Evolutionary conservation across 2,329 filamentous ascomycete species (phyloP).

Genomic region (Aspergillus carbonarius): DNA sequence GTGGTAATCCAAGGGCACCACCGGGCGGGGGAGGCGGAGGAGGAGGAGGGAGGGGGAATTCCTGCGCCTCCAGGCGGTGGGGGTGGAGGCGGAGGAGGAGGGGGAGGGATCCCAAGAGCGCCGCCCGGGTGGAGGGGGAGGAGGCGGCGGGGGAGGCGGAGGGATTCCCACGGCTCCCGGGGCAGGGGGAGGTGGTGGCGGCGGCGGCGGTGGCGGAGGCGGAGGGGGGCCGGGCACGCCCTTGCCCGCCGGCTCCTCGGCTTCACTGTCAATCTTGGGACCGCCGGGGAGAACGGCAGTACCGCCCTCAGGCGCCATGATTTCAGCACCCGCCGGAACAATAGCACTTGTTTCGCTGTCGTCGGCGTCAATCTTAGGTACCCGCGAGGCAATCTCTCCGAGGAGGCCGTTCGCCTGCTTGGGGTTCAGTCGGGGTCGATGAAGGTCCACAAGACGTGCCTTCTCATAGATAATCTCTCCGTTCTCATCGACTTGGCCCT

Average conservation of each 20-base stretch:
- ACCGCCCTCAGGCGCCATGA: slow-evolving; percentile 59
- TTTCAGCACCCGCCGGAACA: slow-evolving; percentile 63
- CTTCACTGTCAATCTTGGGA: slow-evolving; percentile 1
- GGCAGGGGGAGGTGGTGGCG: slow-evolving; percentile 50
- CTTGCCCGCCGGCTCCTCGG: slow-evolving; percentile 12
- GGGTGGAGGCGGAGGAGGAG: slow-evolving; percentile 48
- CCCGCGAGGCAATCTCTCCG: slow-evolving; percentile 71
- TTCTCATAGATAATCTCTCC: slow-evolving; percentile 70
- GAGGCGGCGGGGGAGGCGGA: slow-evolving; percentile 36
- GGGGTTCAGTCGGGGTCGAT: slow-evolving; percentile 63
- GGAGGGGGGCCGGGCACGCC: slow-evolving; percentile 30
- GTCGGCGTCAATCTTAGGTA: slow-evolving; percentile 67
- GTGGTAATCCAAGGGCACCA: slow-evolving; percentile 33
- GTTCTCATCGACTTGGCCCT: slow-evolving; percentile 53
- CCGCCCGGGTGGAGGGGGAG: slow-evolving; percentile 37
- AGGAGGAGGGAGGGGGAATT: slow-evolving; percentile 52
- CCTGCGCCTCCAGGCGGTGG: slow-evolving; percentile 39
- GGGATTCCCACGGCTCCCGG: slow-evolving; percentile 46
- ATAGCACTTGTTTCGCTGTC: slow-evolving; percentile 18
- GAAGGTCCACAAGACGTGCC: slow-evolving; percentile 73
- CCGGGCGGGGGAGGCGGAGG: slow-evolving; percentile 51
- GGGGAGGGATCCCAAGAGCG: slow-evolving; percentile 38
- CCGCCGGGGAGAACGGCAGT: slow-evolving; percentile 34
- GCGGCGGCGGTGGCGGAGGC: slow-evolving; percentile 45
- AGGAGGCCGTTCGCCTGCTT: slow-evolving; percentile 66